phyloP scores from a whole-genome alignment of 805 yeast genomes.

The Yarrowia sp. region DNA sequence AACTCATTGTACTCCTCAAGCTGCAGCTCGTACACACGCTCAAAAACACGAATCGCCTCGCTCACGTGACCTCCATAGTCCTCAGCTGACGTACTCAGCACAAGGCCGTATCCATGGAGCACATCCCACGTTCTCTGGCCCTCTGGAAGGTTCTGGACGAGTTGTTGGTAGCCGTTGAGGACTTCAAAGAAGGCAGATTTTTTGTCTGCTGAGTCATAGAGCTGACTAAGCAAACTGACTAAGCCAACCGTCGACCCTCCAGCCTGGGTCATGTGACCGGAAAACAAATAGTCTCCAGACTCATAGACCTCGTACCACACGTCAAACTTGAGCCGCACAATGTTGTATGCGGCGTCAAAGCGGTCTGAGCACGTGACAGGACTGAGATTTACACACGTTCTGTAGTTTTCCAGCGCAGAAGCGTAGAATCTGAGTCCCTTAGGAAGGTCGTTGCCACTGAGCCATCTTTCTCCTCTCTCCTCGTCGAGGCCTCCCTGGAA shows the following conservation, averaged over 20 bases:
- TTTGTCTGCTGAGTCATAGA: slow-evolving; percentile 25
- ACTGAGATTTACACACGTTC: slow-evolving; percentile 28
- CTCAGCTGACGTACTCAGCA: slow-evolving; percentile 33
- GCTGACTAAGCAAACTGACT: slow-evolving; percentile 15
- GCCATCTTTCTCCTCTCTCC: slow-evolving; percentile 76
- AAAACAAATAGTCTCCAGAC: slow-evolving; percentile 26
- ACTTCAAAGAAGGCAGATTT: slow-evolving; percentile 28
- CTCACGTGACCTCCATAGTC: slow-evolving; percentile 15
- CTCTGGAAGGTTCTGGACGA: background rate
- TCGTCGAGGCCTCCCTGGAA: slow-evolving; percentile 59
- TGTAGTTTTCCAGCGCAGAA: slow-evolving; percentile 32
- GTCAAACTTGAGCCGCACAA: slow-evolving; percentile 56
- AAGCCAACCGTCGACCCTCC: slow-evolving; percentile 9
- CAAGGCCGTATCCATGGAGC: slow-evolving; percentile 33
- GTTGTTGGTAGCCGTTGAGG: background rate
- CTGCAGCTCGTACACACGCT: slow-evolving; percentile 29
- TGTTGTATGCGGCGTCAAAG: slow-evolving; percentile 56
- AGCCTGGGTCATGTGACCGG: slow-evolving; percentile 6
- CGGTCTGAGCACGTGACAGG: slow-evolving; percentile 1
- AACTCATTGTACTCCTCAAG: slow-evolving; percentile 12
- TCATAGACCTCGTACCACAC: slow-evolving; percentile 54
- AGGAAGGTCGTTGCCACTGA: slow-evolving; percentile 55
- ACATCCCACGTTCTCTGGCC: slow-evolving; percentile 28
- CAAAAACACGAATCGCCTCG: slow-evolving; percentile 30
- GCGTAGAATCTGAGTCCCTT: slow-evolving; percentile 64